These are phyloP conservation scores for Sordaria brevicollis DNA, from an alignment of 495 filamentous ascomycete genomes.

Conservation along the genomic window DNA sequence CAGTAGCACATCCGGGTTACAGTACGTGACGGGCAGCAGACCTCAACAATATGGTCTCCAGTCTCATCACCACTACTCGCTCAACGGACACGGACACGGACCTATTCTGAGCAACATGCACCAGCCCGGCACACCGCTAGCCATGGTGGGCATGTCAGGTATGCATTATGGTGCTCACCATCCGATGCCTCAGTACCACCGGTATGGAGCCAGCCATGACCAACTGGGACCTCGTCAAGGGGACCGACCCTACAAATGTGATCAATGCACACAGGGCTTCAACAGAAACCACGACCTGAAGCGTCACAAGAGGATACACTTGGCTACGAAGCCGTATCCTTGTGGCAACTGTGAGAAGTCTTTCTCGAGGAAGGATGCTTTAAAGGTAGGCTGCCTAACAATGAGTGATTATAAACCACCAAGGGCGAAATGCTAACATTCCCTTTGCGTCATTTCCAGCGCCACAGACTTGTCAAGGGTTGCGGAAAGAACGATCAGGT, in stretches of 20 bases:
- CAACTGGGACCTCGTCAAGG: conserved; percentile 19
- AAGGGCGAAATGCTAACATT: neutral
- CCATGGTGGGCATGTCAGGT: conserved; percentile 56
- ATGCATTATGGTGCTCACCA: conserved; percentile 40
- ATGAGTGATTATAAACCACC: neutral
- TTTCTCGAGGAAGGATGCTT: conserved; percentile 91
- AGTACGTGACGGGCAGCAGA: neutral
- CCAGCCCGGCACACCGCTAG: conserved; percentile 60
- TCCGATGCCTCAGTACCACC: conserved; percentile 33
- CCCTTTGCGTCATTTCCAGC: conserved; percentile 36
- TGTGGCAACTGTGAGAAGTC: conserved; percentile 91
- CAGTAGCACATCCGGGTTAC: neutral
- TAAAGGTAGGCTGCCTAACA: conserved; percentile 61
- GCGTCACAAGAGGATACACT: conserved; percentile 87
- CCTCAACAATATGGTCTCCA: neutral
- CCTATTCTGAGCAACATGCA: conserved; percentile 70
- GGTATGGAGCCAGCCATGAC: conserved; percentile 15
- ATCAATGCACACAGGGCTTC: conserved; percentile 85
- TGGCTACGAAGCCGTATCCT: conserved; percentile 92
- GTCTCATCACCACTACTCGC: neutral
- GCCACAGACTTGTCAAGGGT: conserved; percentile 89
- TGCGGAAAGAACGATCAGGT: conserved; percentile 48
- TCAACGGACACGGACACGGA: conserved; percentile 33
- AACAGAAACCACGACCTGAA: conserved; percentile 97
- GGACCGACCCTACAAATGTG: conserved; percentile 91